Conservation (phyloP, 1,284 basidiomycete species). For the Papiliotrema laurentii region DNA sequence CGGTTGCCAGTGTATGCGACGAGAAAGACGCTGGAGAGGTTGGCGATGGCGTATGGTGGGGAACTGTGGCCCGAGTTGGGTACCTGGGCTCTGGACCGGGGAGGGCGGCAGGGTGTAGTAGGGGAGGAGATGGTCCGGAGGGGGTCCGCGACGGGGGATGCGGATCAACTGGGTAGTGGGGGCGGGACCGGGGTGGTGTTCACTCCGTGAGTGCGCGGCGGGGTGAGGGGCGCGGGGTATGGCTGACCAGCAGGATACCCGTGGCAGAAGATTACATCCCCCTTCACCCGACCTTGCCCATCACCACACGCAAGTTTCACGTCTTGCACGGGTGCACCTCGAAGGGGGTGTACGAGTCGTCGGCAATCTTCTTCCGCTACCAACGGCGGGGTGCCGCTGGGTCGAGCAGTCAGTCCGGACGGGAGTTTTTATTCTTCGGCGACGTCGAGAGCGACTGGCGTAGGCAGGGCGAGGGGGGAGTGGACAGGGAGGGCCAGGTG, state of each 20-base stretch:
- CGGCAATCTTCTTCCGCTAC: slow-evolving; percentile 43
- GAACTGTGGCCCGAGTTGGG: slow-evolving; percentile 46
- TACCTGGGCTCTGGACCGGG: slow-evolving; percentile 24
- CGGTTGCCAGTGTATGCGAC: slow-evolving; percentile 39
- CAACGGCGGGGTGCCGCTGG: slow-evolving; percentile 14
- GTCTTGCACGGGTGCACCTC: slow-evolving; percentile 43
- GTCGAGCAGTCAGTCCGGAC: neutral
- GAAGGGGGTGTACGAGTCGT: slow-evolving; percentile 38
- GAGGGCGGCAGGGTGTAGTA: neutral
- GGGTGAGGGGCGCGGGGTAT: too few species aligned
- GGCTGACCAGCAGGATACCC: slow-evolving; percentile 6
- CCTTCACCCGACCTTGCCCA: slow-evolving; percentile 30
- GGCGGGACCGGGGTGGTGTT: slow-evolving; percentile 27
- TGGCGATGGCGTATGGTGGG: slow-evolving; percentile 39
- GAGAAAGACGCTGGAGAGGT: slow-evolving; percentile 30
- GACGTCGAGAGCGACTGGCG: slow-evolving; percentile 38
- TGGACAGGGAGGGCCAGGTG: slow-evolving; percentile 12
- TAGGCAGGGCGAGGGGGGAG: slow-evolving; percentile 13
- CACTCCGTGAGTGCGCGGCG: slow-evolving; percentile 22
- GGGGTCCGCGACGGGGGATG: neutral
- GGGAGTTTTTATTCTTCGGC: slow-evolving; percentile 46
- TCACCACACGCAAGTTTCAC: slow-evolving; percentile 37
- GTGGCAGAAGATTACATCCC: slow-evolving; percentile 14
- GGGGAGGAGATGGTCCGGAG: neutral
- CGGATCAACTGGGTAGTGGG: slow-evolving; percentile 4